Evolutionary conservation across 345 rosid species (phyloP).

Genomic region (Brassica rapa): DNA sequence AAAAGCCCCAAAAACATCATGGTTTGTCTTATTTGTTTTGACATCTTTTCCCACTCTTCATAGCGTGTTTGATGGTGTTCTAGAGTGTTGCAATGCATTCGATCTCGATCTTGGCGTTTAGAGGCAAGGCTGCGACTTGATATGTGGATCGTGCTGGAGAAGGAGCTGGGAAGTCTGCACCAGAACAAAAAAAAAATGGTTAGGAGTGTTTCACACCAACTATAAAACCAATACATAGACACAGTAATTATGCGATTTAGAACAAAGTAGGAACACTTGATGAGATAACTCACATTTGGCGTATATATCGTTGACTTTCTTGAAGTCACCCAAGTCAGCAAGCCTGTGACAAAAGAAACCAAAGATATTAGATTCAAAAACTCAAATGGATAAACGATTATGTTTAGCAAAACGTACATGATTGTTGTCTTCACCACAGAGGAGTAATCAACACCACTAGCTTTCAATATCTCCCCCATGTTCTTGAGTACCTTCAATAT

Average conservation of each 20-base stretch:
- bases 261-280: not conserved
- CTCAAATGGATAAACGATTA: not conserved
- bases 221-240: not conserved
- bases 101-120: conserved; percentile 85
- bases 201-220: not conserved
- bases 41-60: conserved; percentile 10
- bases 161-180: conserved; percentile 84
- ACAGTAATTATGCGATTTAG: not conserved
- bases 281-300: conserved; percentile 72
- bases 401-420: conserved; percentile 32
- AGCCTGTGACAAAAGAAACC: conserved; percentile 50
- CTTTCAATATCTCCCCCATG: conserved; percentile 47
- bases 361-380: not conserved
- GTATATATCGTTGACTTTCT: conserved; percentile 91
- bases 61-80: conserved; percentile 17
- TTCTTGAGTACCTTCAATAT: conserved; percentile 39
- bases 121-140: conserved; percentile 93
- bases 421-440: conserved; percentile 48
- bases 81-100: conserved; percentile 85
- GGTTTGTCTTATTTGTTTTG: conserved; percentile 16
- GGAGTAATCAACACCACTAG: conserved; percentile 46
- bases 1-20: conserved; percentile 18
- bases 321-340: conserved; percentile 92
- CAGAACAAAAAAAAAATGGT: not conserved
- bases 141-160: conserved; percentile 89